phyloP scores from a whole-genome alignment of 169 alveolate species.

The Blepharisma undulans region DNA sequence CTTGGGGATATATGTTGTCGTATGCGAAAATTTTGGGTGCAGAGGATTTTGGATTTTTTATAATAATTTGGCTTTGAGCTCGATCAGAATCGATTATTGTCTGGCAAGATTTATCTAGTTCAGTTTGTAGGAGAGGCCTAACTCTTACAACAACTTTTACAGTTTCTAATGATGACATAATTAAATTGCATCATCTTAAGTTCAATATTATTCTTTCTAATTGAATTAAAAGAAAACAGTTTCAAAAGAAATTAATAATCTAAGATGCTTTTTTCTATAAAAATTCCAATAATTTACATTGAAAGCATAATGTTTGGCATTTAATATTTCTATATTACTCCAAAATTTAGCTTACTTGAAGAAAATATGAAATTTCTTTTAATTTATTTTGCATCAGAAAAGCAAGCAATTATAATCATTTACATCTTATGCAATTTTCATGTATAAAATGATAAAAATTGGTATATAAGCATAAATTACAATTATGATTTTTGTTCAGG shows the following conservation, averaged over 20 bases:
- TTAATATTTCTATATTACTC: neutral
- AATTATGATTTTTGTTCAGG: neutral
- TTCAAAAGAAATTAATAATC: neutral
- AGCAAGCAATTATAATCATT: neutral
- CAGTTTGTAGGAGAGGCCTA: slow-evolving; percentile 78
- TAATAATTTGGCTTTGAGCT: slow-evolving; percentile 6
- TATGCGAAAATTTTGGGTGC: slow-evolving; percentile 49
- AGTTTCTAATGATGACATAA: slow-evolving; percentile 55
- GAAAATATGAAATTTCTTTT: neutral
- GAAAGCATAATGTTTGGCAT: neutral
- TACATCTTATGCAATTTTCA: neutral
- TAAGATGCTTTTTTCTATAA: neutral
- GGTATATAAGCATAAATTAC: neutral
- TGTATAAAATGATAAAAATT: too few relatives aligned
- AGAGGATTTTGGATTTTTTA: slow-evolving; percentile 34
- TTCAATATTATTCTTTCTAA: neutral
- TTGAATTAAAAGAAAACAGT: neutral
- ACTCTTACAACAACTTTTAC: slow-evolving; percentile 85
- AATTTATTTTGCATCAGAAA: neutral
- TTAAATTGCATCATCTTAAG: neutral
- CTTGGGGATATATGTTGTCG: slow-evolving; percentile 79
- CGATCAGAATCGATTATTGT: slow-evolving; percentile 43
- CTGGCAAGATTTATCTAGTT: slow-evolving; percentile 37
- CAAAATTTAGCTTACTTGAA: too few relatives aligned
- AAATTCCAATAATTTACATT: neutral